Base-by-base conservation (phyloP, 768 basidiomycete species). In the Strobilomyces confusus region DNA sequence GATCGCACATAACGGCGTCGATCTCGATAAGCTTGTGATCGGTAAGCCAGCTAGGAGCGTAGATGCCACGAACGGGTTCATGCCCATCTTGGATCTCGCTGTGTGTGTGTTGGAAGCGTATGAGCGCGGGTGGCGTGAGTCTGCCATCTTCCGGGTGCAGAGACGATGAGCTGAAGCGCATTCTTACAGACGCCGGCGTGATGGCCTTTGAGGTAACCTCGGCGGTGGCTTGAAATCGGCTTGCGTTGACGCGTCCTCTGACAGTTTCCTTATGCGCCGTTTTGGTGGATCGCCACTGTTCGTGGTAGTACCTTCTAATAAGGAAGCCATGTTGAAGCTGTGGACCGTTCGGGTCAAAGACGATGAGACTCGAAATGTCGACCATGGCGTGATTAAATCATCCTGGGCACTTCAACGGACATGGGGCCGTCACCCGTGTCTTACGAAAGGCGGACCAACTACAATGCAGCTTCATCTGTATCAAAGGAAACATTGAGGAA, bases 1-100 rank as follows among this genome's bases (percentile, higher is more conserved):
- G 57, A 79, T 81, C 49, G 68, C 71, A 19, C 75, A 75, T 2
- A 78, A 69, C 53, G 85, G 84, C 20, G 78, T 89, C 9, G 64
- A 75, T 3, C 61, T 81, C 42, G 66, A 77, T 64, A 89, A 91
- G 69, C 73, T 89, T 46, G 81, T 89, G 55, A 86, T 91, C 61
- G 87, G 87, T 5, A 91, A 91, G 68, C 87, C 87, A 1, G 82
- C 80, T 2, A 51, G 74, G 0, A 56, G 57, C 9, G 60, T 69
- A 9, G 80, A 82, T 49, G 83, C 84, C 3, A 76, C 56, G 54
- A 86, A 80, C 56, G 83, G 76, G 5, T 80, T 72, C 54, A 85
- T 91, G 66, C 72, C 71, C 36, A 71, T 83, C 1, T 68, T 74
- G 9, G 78, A 78, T 5, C 73, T 91, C 9, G 79, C 83, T 5